phyloP scores from a whole-genome alignment of 208 protist genomes.

The Wallacemonas collosoma region DNA sequence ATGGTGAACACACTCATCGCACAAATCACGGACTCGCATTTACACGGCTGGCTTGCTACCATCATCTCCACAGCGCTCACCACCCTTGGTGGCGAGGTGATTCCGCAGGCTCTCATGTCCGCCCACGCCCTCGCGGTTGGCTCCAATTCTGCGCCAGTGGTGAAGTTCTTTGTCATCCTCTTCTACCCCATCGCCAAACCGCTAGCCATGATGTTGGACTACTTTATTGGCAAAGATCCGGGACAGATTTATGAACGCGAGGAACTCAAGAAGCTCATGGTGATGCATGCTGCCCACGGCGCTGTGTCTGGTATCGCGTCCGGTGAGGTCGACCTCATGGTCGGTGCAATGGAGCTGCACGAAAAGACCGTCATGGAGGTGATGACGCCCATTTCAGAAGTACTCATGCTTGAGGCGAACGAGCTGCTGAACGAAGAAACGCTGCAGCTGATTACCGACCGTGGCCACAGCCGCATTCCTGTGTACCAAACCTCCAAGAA shows the following conservation, averaged over 20 bases:
- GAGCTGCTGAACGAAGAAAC: conserved; percentile 92
- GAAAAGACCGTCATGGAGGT: conserved; percentile 93
- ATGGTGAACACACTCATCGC: conserved; percentile 96
- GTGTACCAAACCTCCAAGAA: conserved; percentile 92
- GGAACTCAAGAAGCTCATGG: conserved; percentile 96
- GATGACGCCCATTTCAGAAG: conserved; percentile 94
- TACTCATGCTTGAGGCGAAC: conserved; percentile 93
- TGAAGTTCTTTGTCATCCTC: conserved; percentile 93
- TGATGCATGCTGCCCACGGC: conserved; percentile 91
- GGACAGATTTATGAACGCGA: conserved; percentile 95
- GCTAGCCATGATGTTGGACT: conserved; percentile 92
- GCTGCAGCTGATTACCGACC: conserved; percentile 91
- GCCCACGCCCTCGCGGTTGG: conserved; percentile 93
- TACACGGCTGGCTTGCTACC: conserved; percentile 89
- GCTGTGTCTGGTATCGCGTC: conserved; percentile 83
- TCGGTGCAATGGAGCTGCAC: conserved; percentile 94
- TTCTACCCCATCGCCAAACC: conserved; percentile 95
- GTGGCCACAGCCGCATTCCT: conserved; percentile 94
- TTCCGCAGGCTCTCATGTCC: conserved; percentile 94
- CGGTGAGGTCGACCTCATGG: conserved; percentile 92
- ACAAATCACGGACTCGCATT: conserved; percentile 89
- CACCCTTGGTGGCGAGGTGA: conserved; percentile 96
- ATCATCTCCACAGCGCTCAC: conserved; percentile 93
- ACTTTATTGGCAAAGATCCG: conserved; percentile 92
- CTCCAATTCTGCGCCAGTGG: conserved; percentile 88